phyloP scores from a whole-genome alignment of 495 filamentous ascomycete genomes.

The Pyrenula massariospora region DNA sequence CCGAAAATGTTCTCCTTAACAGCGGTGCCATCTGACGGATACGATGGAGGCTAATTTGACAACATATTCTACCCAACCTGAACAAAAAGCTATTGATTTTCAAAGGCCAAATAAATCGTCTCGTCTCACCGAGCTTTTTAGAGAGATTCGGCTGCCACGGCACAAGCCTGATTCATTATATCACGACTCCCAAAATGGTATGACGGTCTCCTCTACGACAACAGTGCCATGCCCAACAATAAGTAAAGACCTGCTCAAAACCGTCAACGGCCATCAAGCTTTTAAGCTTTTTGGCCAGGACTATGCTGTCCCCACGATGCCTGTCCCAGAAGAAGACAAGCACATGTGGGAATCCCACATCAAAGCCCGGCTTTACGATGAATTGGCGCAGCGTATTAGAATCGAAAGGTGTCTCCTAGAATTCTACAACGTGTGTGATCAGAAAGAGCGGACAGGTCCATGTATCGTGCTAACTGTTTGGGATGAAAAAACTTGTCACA shows the following conservation, averaged over 20 bases:
- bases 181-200: neutral
- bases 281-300: neutral
- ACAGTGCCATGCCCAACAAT: neutral
- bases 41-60: neutral
- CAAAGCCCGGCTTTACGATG: neutral
- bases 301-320: neutral
- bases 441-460: neutral
- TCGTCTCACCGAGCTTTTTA: neutral
- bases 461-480: neutral
- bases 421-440: neutral
- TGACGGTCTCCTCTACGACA: neutral
- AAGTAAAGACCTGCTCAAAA: neutral
- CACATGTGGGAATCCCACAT: neutral
- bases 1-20: neutral
- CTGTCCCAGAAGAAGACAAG: neutral
- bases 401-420: neutral
- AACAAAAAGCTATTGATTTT: neutral
- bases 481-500: neutral
- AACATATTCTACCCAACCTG: neutral
- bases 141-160: neutral
- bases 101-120: neutral
- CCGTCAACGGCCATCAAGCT: neutral
- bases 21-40: neutral
- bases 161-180: neutral
- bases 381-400: neutral